phyloP scores from a whole-genome alignment of 106 monocot genomes.

The Acorus calamus region DNA sequence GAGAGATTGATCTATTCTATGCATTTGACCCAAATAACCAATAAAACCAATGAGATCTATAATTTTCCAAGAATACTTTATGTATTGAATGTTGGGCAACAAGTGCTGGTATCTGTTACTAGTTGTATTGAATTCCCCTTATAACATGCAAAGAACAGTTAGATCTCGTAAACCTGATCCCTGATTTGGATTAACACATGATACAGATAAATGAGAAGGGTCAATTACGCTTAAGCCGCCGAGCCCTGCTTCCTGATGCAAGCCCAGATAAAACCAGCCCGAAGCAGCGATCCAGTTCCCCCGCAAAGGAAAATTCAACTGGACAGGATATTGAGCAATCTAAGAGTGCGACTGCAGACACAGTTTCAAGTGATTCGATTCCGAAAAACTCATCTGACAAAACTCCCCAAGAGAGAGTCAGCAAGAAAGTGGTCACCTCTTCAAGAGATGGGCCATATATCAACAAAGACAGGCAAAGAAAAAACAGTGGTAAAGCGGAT shows the following conservation, averaged over 20 bases:
- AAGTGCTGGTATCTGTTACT: too few relatives aligned
- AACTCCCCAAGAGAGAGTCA: constrained; percentile 12
- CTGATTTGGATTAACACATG: too few relatives aligned
- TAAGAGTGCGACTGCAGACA: constrained; percentile 5
- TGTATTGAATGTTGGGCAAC: too few relatives aligned
- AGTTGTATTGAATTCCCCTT: not conserved
- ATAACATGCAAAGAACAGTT: not conserved
- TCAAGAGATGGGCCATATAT: constrained; percentile 14
- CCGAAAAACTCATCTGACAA: constrained; percentile 19
- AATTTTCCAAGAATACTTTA: too few relatives aligned
- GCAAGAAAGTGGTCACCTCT: constrained; percentile 9
- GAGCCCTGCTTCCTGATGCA: constrained; percentile 69
- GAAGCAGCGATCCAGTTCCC: constrained; percentile 18
- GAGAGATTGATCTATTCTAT: too few relatives aligned
- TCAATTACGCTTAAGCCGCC: constrained; percentile 70
- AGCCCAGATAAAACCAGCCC: constrained; percentile 13
- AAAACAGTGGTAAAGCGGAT: constrained; percentile 10
- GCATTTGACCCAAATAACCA: too few relatives aligned
- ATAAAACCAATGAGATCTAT: too few relatives aligned
- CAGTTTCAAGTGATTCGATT: constrained; percentile 7
- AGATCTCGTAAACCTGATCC: not conserved
- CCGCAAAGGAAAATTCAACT: constrained; percentile 21
- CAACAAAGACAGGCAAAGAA: constrained; percentile 25
- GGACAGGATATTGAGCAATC: constrained; percentile 1
- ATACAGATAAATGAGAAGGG: constrained; percentile 88